A percentile compares a stretch with the other conserved stretches of the same genome.
Evolutionary conservation across 2,329 filamentous ascomycete species (phyloP).

Genomic region (Blastomyces emzantsi): DNA sequence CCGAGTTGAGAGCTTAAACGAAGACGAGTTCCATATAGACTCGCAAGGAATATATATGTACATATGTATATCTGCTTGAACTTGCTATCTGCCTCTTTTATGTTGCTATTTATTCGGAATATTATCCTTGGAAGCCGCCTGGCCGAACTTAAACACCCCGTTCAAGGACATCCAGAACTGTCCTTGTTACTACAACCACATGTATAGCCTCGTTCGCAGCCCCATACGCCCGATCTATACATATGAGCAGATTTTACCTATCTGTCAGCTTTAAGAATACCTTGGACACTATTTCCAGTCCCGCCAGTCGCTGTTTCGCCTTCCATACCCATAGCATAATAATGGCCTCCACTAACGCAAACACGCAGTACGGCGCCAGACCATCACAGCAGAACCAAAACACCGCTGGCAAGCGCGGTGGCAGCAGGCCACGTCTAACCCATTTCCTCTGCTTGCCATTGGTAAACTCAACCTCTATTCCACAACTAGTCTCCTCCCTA

Average conservation of each 20-base stretch:
- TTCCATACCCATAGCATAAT: constrained; percentile 4
- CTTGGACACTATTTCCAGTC: neutral
- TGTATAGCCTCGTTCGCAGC: neutral
- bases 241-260: neutral
- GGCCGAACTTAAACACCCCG: neutral
- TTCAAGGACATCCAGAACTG: neutral
- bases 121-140: neutral
- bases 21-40: neutral
- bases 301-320: neutral
- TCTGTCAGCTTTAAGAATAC: neutral
- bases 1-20: neutral
- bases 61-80: neutral
- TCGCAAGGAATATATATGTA: neutral
- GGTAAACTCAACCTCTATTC: constrained; percentile 49
- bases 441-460: constrained; percentile 50
- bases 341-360: constrained; percentile 10
- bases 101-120: neutral
- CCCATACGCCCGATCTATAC: neutral
- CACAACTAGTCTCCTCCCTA: constrained; percentile 57
- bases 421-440: constrained; percentile 27
- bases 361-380: neutral
- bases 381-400: constrained; percentile 9
- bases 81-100: neutral
- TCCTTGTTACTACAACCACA: neutral
- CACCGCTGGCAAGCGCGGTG: constrained; percentile 10